Evolutionary conservation across 345 rosid genomes (phyloP), one percentile per base, ranked within the genome.

Genomic region (Xanthoceras sorbifolium): DNA sequence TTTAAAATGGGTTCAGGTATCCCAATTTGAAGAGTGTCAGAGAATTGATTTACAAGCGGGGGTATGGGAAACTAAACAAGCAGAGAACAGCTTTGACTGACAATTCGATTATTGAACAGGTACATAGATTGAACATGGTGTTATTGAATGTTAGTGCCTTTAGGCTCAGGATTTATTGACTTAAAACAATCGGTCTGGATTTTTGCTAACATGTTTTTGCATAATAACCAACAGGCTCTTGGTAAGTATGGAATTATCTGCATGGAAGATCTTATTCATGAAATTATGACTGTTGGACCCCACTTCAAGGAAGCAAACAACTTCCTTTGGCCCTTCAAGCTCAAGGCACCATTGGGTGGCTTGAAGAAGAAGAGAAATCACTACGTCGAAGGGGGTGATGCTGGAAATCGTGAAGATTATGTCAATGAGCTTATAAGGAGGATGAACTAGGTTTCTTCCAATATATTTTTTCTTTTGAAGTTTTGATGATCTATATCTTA

Each of bases 311-410:
- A 95, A 80, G 98, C 98, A 6, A 90, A 89, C 75, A 89, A 89
- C 87, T 95, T 90, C 84, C 74, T 93, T 15, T 95, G 98, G 99
- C 98, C 98, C 7, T 95, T 95, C 84, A 88, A 95, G 89, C 93
- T 95, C 8, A 95, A 89, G 87, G 98, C 99, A 5, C 98, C 98
- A 0, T 79, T 88, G 61, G 93, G 97, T 36, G 98, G 98, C 74
- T 61, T 94, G 62, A 86, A 93, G 87, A 93, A 90, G 90, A 93
- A 91, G 88, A 90, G 99, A 71, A 93, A 93, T 76, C 99, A 95
- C 83, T 95, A 95, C 54, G 98, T 95, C 0, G 98, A 95, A 83
- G 99, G 99, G 0, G 99, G 98, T 52, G 98, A 94, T 81, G 98
- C 98, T 0, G 94, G 94, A 7, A 90, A 88, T 76, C 90, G 94